Conservation (phyloP, 2,329 filamentous ascomycete genomes). For the Fusarium tuaranense region DNA sequence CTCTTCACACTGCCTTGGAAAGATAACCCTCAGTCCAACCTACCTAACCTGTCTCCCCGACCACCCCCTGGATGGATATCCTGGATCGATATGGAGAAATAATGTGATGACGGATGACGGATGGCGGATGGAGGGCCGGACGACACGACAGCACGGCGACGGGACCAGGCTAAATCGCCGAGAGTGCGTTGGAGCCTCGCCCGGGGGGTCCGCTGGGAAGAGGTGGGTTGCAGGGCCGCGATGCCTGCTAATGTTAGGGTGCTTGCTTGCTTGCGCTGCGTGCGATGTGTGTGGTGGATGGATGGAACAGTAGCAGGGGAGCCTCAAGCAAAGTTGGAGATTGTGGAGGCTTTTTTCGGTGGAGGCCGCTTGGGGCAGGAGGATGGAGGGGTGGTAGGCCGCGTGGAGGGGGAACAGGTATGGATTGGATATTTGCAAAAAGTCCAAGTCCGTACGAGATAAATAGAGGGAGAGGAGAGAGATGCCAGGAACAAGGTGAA, state of each 20-base stretch:
- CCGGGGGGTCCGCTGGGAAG: constrained; percentile 34
- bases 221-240: constrained; percentile 31
- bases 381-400: not conserved
- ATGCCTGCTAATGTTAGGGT: not conserved
- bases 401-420: constrained; percentile 6
- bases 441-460: not conserved
- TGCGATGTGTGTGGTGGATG: not conserved
- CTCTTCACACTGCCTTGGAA: constrained; percentile 38
- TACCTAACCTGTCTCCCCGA: constrained; percentile 16
- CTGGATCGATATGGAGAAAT: constrained; percentile 34
- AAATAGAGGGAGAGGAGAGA: not conserved
- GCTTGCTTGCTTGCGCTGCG: not conserved
- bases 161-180: constrained; percentile 31
- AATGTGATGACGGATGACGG: constrained; percentile 36
- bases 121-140: constrained; percentile 30
- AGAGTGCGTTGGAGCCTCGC: constrained; percentile 27
- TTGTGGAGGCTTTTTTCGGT: constrained; percentile 4
- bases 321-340: constrained; percentile 10
- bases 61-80: constrained; percentile 28
- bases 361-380: not conserved
- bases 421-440: not conserved
- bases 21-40: constrained; percentile 34
- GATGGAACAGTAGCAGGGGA: constrained; percentile 20
- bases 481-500: not conserved
- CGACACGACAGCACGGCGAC: constrained; percentile 27